Percentiles rank a stretch among this genome's conserved stretches.
These are phyloP conservation scores for Myxozyma vanderwaltii DNA, from an alignment of 805 yeast genomes.

Conservation along the genomic window DNA sequence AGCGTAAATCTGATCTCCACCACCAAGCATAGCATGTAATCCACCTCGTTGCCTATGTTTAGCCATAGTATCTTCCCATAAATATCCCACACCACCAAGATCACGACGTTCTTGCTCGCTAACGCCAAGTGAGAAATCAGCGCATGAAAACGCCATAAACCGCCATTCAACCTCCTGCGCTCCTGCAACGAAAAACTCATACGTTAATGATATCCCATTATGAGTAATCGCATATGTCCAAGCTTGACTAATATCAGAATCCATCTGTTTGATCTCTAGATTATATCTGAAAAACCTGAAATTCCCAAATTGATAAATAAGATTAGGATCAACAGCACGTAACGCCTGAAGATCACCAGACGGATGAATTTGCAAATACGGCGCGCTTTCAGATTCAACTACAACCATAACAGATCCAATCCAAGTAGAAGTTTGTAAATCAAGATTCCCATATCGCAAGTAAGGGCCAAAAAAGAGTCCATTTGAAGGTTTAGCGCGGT, in stretches of 20 bases:
- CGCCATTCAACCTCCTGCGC: conserved; percentile 25
- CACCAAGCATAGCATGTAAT: conserved; percentile 95
- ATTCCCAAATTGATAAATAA: conserved; percentile 19
- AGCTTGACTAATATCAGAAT: conserved; percentile 7
- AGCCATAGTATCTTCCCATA: conserved; percentile 83
- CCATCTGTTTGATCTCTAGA: conserved; percentile 10
- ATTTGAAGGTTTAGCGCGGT: conserved; percentile 26
- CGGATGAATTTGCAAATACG: conserved; percentile 31
- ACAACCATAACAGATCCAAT: conserved; percentile 29
- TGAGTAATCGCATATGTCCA: conserved; percentile 33
- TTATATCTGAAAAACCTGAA: conserved; percentile 26
- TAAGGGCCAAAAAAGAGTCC: conserved; percentile 32
- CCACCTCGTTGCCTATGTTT: conserved; percentile 60
- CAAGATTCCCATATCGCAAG: conserved; percentile 29
- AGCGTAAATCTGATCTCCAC: conserved; percentile 94
- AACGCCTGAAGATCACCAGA: conserved; percentile 22
- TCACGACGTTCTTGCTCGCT: conserved; percentile 37
- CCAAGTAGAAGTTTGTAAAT: conserved; percentile 26
- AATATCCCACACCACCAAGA: conserved; percentile 62
- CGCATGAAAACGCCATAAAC: conserved; percentile 34
- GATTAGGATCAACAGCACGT: conserved; percentile 11
- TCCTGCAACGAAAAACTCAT: conserved; percentile 31
- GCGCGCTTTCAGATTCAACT: conserved; percentile 16
- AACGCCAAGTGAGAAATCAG: conserved; percentile 32
- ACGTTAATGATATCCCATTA: conserved; percentile 25